Conservation (phyloP, 2,329 filamentous ascomycete species). For the Pseudophaeomoniella oleicola region DNA sequence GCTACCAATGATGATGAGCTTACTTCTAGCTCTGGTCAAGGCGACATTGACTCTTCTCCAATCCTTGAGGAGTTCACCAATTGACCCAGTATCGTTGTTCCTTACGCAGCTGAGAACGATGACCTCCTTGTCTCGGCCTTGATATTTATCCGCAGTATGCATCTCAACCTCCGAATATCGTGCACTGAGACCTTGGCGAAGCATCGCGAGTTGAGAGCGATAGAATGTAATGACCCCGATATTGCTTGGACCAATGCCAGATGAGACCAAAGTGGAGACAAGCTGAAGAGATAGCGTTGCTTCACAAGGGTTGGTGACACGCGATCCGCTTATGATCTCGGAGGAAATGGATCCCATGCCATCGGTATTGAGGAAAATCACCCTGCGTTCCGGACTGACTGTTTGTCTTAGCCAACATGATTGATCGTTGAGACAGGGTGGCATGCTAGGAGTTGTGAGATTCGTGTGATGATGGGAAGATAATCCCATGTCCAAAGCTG, state of each 20-base stretch:
- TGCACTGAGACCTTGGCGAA: conserved; percentile 51
- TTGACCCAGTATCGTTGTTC: conserved; percentile 64
- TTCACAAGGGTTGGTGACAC: conserved; percentile 80
- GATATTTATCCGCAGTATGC: conserved; percentile 93
- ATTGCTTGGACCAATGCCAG: conserved; percentile 58
- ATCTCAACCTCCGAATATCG: conserved; percentile 60
- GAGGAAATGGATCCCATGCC: conserved; percentile 37
- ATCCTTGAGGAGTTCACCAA: conserved; percentile 85
- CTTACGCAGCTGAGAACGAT: conserved; percentile 78
- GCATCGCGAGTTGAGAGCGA: conserved; percentile 72
- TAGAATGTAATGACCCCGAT: conserved; percentile 97
- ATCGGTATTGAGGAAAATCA: conserved; percentile 85
- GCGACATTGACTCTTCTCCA: conserved; percentile 93
- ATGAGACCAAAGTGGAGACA: conserved; percentile 60
- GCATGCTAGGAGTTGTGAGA: conserved; percentile 13
- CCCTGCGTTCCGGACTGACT: conserved; percentile 55
- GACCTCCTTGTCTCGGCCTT: conserved; percentile 89
- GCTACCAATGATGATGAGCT: conserved; percentile 78
- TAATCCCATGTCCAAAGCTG: conserved; percentile 45
- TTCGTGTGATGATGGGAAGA: conserved; percentile 41
- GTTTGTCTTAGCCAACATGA: conserved; percentile 67
- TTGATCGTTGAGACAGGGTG: conserved; percentile 41
- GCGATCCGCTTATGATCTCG: conserved; percentile 49
- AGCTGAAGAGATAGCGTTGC: conserved; percentile 64
- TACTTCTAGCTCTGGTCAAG: conserved; percentile 82